phyloP scores from a whole-genome alignment of 1,284 basidiomycete genomes.

The Cutaneotrichosporon dermatis region DNA sequence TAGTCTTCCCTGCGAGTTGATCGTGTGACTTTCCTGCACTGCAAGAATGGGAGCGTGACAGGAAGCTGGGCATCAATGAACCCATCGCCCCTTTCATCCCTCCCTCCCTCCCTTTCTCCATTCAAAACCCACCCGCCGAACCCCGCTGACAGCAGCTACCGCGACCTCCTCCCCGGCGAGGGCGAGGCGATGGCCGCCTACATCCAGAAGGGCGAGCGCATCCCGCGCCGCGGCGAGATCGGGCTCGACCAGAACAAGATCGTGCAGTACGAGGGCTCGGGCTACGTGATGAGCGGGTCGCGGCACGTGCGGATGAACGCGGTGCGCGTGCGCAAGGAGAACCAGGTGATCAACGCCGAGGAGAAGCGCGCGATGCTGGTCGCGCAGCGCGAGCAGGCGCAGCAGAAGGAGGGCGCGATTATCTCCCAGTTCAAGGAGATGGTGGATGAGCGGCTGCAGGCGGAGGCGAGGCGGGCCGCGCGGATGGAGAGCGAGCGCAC shows the following conservation, averaged over 20 bases:
- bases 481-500: constrained; percentile 1
- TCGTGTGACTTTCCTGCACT: too few relatives aligned
- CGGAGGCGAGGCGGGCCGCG: constrained; percentile 7
- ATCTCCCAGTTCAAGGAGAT: constrained; percentile 69
- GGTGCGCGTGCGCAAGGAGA: constrained; percentile 92
- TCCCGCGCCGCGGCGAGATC: constrained; percentile 97
- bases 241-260: constrained; percentile 84
- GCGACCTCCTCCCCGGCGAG: constrained; percentile 85
- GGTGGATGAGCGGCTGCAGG: constrained; percentile 55
- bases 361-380: constrained; percentile 93
- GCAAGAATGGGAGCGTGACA: too few relatives aligned
- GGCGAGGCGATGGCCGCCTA: constrained; percentile 96
- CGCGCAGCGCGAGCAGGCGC: constrained; percentile 86
- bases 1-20: too few relatives aligned
- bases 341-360: constrained; percentile 96
- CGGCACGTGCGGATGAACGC: constrained; percentile 94
- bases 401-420: constrained; percentile 69
- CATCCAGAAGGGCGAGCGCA: constrained; percentile 82
- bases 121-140: too few relatives aligned
- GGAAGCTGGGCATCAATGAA: too few relatives aligned
- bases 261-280: constrained; percentile 77
- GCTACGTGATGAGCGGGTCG: constrained; percentile 98
- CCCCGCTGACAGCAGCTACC: constrained; percentile 52
- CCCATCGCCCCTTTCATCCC: too few relatives aligned
- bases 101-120: too few relatives aligned